phyloP scores from a whole-genome alignment of 148 eudicot genomes.

The Heliamphora exappendiculata region DNA sequence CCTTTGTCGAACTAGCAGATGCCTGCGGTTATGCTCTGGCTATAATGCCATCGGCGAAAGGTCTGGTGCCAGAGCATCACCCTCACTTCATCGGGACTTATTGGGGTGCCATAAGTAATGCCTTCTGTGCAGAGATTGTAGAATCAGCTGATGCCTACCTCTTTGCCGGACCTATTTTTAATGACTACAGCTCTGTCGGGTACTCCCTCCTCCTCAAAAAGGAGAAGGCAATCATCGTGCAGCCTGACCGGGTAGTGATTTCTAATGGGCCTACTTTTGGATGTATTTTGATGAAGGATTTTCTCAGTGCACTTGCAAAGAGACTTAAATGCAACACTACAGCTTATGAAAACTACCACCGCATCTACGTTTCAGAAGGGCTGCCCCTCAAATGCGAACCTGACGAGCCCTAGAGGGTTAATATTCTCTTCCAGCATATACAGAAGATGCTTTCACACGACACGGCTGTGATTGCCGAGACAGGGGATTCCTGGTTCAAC shows the following conservation, averaged over 20 bases:
- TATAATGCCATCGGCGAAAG: constrained; percentile 10
- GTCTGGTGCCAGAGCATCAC: constrained; percentile 11
- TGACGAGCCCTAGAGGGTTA: constrained; percentile 6
- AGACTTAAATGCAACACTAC: not conserved
- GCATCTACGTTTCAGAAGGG: constrained; percentile 7
- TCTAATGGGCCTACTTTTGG: constrained; percentile 9
- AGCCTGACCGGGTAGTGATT: constrained; percentile 10
- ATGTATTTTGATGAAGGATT: constrained; percentile 12
- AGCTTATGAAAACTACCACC: constrained; percentile 9
- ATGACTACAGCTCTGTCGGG: constrained; percentile 11
- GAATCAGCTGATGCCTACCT: constrained; percentile 14
- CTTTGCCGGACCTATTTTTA: constrained; percentile 7
- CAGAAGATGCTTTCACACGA: constrained; percentile 12
- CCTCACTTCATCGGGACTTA: constrained; percentile 13
- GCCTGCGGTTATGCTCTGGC: constrained; percentile 9
- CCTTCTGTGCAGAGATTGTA: constrained; percentile 10
- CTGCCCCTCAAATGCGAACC: constrained; percentile 3
- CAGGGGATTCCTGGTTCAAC: constrained; percentile 15
- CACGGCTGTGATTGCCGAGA: constrained; percentile 11
- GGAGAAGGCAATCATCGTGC: constrained; percentile 14
- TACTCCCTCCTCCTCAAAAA: constrained; percentile 15
- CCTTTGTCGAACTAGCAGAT: constrained; percentile 9
- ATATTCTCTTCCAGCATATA: constrained; percentile 9
- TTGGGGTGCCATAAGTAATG: constrained; percentile 5
- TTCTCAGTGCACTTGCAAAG: constrained; percentile 2